Evolutionary conservation across 2,329 filamentous ascomycete species (phyloP), one percentile per base, ranked within the genome.

Genomic region (Chaetomium sp.): DNA sequence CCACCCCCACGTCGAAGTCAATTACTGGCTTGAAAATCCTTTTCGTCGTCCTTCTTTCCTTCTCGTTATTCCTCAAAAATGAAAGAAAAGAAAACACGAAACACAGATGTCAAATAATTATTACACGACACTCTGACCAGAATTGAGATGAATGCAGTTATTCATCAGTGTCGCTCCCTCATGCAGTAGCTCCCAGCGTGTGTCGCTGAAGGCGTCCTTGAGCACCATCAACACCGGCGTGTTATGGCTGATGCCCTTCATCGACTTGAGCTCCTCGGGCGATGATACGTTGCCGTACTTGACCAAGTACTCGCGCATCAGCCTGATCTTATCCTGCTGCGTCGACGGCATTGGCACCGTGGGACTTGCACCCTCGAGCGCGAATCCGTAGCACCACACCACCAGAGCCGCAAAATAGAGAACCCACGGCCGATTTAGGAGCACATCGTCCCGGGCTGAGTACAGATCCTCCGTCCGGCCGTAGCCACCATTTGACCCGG

Each of bases 331-430:
- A 59, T 89, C 86, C 11, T 84, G 79, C 49, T 78, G 77, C 1
- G 77, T 85, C 40, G 69, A 71, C 54, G 88, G 82, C 19, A 74
- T 72, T 63, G 72, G 78, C 50, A 72, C 66, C 4, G 71, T 72
- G 6, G 78, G 74, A 55, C 88, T 82, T 0, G 90, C 81, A 0
- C 94, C 94, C 63, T 97, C 94, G 19, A 95, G 76, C 0, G 92
- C 91, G 68, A 85, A 96, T 2, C 91, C 92, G 66, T 97, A 99
- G 58, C 85, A 90, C 94, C 94, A 99, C 1, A 97, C 88, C 27
- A 96, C 89, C 11, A 99, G 78, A 0, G 86, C 85, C 0, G 94
- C 89, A 67, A 96, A 95, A 71, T 96, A 99, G 51, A 97, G 76
- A 9, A 96, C 91, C 92, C 94, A 99, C 0, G 92, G 89, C 12